phyloP scores from a whole-genome alignment of 441 rosid species.

The Gossypium lobatum region DNA sequence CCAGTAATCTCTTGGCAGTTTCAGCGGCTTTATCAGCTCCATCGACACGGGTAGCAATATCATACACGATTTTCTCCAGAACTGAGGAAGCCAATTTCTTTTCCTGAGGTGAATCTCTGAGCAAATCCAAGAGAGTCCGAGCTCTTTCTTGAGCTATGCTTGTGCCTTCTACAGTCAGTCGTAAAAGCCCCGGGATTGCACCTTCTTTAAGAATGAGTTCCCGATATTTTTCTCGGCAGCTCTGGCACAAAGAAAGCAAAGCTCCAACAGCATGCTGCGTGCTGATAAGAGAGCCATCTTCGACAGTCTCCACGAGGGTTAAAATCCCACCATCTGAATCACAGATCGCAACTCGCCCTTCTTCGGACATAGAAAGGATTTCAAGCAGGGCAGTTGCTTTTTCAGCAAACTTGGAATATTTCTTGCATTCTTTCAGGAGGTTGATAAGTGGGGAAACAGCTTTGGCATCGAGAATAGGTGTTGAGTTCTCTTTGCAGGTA shows the following conservation, averaged over 20 bases:
- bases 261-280: constrained; percentile 59
- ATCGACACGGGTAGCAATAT: constrained; percentile 55
- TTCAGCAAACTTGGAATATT: constrained; percentile 68
- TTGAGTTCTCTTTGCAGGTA: constrained; percentile 37
- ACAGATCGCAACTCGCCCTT: constrained; percentile 52
- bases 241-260: constrained; percentile 54
- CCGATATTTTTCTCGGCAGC: constrained; percentile 53
- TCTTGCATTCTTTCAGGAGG: constrained; percentile 70
- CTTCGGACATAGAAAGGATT: constrained; percentile 55
- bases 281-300: constrained; percentile 69
- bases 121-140: constrained; percentile 55
- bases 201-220: constrained; percentile 68
- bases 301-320: constrained; percentile 65
- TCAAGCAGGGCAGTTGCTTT: constrained; percentile 62
- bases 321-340: constrained; percentile 51
- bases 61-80: constrained; percentile 54
- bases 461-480: constrained; percentile 43
- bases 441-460: constrained; percentile 58
- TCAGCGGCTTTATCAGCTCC: constrained; percentile 65
- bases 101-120: constrained; percentile 59
- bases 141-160: constrained; percentile 60
- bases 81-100: constrained; percentile 50
- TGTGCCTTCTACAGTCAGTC: constrained; percentile 67
- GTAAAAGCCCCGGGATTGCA: constrained; percentile 76
- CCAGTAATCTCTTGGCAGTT: constrained; percentile 61